Evolutionary conservation across 148 eudicot genomes (phyloP), one percentile per base, ranked within the genome.

Genomic region (Nyssa sinensis): DNA sequence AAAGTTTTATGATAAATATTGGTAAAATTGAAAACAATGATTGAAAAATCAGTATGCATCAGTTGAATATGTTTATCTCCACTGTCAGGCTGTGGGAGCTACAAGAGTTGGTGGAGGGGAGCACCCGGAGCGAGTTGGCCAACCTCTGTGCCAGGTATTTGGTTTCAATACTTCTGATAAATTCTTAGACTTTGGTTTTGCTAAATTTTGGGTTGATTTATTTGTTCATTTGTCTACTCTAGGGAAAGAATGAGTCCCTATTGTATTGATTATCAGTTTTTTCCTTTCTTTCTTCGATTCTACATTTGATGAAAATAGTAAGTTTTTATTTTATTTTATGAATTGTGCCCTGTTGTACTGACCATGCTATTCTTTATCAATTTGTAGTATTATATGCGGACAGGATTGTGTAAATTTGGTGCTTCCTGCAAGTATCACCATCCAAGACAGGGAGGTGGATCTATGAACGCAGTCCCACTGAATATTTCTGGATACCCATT

Each of bases 341-440:
- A 28, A 11, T 3, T 14, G 1, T 49, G 63, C 24, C 28, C 33
- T 61, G 23, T 44, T 70, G 33, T 19, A 44, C 35, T 70, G 60
- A 75, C 73, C 35, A 1, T 60, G 62, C 23, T 21, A 21, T 63
- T 55, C 33, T 63, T 74, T 21, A 44, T 29, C 58, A 49, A 35
- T 73, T 81, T 87, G 84, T 76, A 95, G 98, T 89, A 92, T 82
- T 95, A 79, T 77, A 85, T 89, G 94, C 87, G 91, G 86, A 92
- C 98, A 49, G 98, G 98, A 59, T 79, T 81, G 71, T 95, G 98
- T 81, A 95, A 92, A 81, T 95, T 78, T 85, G 98, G 98, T 58
- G 84, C 87, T 47, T 90, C 98, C 37, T 95, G 98, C 82, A 95
- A 95, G 86, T 95, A 92, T 79, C 92, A 92, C 76, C 98, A 95